Percentiles rank a stretch among this genome's conserved stretches.
Conservation (phyloP, 2,329 filamentous ascomycete genomes). For the Rutstroemia sp. region DNA sequence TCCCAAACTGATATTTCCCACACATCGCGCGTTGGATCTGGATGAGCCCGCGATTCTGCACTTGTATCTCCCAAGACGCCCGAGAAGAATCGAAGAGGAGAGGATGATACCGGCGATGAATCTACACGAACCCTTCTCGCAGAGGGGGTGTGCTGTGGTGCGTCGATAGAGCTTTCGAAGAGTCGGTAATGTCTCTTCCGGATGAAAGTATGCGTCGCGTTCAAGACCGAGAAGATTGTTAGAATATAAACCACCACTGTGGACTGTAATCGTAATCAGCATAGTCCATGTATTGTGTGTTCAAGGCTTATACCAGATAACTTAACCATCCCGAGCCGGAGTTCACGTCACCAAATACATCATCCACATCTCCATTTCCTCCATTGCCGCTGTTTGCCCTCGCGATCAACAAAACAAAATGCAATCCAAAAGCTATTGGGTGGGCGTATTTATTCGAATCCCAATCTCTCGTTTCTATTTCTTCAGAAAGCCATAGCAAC, state of each 20-base stretch:
- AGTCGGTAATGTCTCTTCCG: conserved; percentile 82
- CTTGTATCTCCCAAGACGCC: conserved; percentile 59
- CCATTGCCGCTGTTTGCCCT: conserved; percentile 60
- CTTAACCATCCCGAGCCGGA: conserved; percentile 53
- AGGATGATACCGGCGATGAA: conserved; percentile 69
- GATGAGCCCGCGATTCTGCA: conserved; percentile 77
- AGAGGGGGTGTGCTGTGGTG: conserved; percentile 69
- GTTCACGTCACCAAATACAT: conserved; percentile 72
- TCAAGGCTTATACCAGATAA: conserved; percentile 46
- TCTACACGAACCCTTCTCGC: conserved; percentile 84
- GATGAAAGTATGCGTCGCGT: conserved; percentile 75
- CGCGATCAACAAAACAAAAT: conserved; percentile 74
- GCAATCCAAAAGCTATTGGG: conserved; percentile 67
- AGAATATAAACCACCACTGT: conserved; percentile 66
- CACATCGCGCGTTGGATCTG: conserved; percentile 75
- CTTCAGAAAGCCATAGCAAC: conserved; percentile 83
- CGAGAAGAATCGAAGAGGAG: conserved; percentile 69
- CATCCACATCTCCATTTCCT: conserved; percentile 50
- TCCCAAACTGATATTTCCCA: conserved; percentile 97
- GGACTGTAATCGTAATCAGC: conserved; percentile 40
- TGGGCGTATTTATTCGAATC: conserved; percentile 73
- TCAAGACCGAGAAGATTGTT: conserved; percentile 57
- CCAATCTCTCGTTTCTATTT: conserved; percentile 87
- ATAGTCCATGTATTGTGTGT: not conserved
- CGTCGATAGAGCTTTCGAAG: conserved; percentile 80